A percentile compares a stretch with the other conserved stretches of the same genome.
Conservation (phyloP, 352 stramenopile species). For the Globisporangium takayamanum region DNA sequence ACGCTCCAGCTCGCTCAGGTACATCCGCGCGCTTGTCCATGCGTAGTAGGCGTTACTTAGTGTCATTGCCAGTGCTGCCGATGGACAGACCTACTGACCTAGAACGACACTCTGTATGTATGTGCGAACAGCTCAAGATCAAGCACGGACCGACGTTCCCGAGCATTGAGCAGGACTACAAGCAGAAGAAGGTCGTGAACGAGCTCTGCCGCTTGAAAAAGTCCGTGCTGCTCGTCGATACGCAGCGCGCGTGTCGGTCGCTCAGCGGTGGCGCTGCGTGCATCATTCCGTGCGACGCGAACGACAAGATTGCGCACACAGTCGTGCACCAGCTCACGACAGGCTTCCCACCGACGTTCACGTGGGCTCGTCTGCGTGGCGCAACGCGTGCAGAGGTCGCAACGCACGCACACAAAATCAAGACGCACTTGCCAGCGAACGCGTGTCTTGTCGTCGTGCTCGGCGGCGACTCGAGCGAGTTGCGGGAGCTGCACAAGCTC, state of each 20-base stretch:
- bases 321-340: constrained; percentile 78
- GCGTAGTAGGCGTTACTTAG: not conserved
- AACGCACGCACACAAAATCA: constrained; percentile 28
- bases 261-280: constrained; percentile 56
- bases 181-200: constrained; percentile 72
- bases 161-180: constrained; percentile 60
- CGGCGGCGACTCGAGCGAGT: constrained; percentile 35
- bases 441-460: constrained; percentile 57
- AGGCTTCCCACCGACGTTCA: constrained; percentile 74
- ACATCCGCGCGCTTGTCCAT: not conserved
- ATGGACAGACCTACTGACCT: not conserved
- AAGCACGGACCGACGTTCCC: constrained; percentile 71
- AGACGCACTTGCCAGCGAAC: constrained; percentile 37
- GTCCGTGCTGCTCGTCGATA: constrained; percentile 72
- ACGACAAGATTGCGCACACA: constrained; percentile 37
- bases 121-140: constrained; percentile 50
- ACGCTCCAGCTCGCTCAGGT: constrained; percentile 65
- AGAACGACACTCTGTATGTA: not conserved
- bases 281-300: constrained; percentile 46
- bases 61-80: not conserved
- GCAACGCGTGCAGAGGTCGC: constrained; percentile 38
- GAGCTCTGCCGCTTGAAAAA: constrained; percentile 70
- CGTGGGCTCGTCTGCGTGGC: constrained; percentile 56
- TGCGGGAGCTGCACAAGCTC: constrained; percentile 72
- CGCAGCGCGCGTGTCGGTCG: constrained; percentile 49